Base-by-base conservation (phyloP, 345 rosid species). In the Boechera retrofracta region DNA sequence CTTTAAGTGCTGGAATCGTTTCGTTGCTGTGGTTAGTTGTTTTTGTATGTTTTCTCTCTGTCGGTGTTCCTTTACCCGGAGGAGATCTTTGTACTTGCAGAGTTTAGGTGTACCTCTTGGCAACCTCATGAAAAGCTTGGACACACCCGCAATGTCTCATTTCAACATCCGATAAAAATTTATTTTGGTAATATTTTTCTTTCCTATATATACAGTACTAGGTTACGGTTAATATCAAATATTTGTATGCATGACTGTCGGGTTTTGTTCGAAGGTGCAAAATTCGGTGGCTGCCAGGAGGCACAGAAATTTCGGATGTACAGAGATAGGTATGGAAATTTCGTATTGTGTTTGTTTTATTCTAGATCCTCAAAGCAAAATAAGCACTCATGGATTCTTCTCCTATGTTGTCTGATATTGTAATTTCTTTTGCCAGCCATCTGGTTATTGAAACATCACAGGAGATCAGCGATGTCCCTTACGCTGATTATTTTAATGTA, bases 101-200 rank as follows among this genome's bases (percentile, higher is more conserved):
- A 91, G 72, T 91, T 95, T 74, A 85, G 78, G 81, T 88, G 96
- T 84, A 77, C 97, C 74, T 81, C 89, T 31, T 95, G 99, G 99
- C 66, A 71, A 65, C 81, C 84, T 45, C 87, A 91, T 81, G 89
- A 89, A 28, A 79, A 90, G 79, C 86, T 84, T 83, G 94, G 96
- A 54, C 89, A 88, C 79, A 76, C 82, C 9, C 99, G 99, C 77
- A 83, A 86, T 44, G 85, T 88, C 66, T 89, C 89, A 72, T 95
- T 95, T 87, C 93, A 87, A 63, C 99, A 95, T 87, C 99, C 99
- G 12, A 92, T 95, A 77, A 92, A 92, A 87, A 75, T 95, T 49
- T 95, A 92, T 82, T 86, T 95, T 83, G 99, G 99, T 95, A 88
- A 68, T 83, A 47, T 45, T 41, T 61, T 32, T 48, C 51, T 57